Conservation (phyloP, 1,284 basidiomycete genomes). For the Ustilago tritici region DNA sequence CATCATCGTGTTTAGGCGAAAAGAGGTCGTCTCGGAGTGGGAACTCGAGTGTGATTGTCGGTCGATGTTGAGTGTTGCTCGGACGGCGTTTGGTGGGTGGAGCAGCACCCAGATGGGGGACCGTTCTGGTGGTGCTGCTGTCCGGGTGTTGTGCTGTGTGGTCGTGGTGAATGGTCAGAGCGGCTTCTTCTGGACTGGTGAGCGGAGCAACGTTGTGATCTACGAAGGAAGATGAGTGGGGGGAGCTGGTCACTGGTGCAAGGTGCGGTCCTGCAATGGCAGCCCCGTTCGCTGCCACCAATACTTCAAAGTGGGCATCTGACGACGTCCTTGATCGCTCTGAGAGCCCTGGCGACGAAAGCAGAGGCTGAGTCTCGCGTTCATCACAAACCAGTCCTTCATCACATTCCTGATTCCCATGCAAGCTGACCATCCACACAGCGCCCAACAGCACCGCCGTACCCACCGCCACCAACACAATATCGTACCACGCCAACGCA, state of each 20-base stretch:
- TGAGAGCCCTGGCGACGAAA: slow-evolving; percentile 15
- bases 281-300: slow-evolving; percentile 50
- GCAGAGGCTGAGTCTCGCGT: slow-evolving; percentile 23
- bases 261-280: slow-evolving; percentile 58
- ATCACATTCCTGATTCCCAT: slow-evolving; percentile 37
- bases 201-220: slow-evolving; percentile 33
- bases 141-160: slow-evolving; percentile 2
- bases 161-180: slow-evolving; percentile 26
- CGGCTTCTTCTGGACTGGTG: slow-evolving; percentile 27
- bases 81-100: slow-evolving; percentile 20
- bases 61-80: slow-evolving; percentile 19
- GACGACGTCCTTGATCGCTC: slow-evolving; percentile 12
- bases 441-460: slow-evolving; percentile 84
- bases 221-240: slow-evolving; percentile 30
- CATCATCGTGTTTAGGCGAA: slow-evolving; percentile 25
- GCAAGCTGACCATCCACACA: slow-evolving; percentile 83
- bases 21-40: slow-evolving; percentile 40
- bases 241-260: slow-evolving; percentile 33
- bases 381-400: slow-evolving; percentile 22
- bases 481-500: slow-evolving; percentile 78
- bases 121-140: slow-evolving; percentile 6
- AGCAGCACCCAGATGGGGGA: slow-evolving; percentile 16
- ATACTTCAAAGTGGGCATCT: slow-evolving; percentile 22
- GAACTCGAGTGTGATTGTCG: slow-evolving; percentile 56
- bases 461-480: slow-evolving; percentile 82